Base-by-base conservation (phyloP, 1,284 basidiomycete species). In the Cerrena zonata region DNA sequence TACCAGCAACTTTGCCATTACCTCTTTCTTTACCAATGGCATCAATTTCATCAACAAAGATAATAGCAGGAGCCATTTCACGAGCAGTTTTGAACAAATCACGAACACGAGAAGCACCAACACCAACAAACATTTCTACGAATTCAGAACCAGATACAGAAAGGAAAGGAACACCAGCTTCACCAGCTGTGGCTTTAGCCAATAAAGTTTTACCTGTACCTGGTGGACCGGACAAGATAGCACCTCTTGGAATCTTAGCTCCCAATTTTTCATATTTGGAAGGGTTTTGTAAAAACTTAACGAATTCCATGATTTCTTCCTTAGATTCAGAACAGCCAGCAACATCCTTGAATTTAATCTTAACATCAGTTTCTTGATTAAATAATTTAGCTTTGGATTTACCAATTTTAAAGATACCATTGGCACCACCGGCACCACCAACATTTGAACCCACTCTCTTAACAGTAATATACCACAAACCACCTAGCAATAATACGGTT, bases 271-370 rank as follows among this genome's bases (percentile, higher is more conserved):
- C 91, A 72, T 98, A 99, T 68, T 89, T 89, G 43, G 83, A 73
- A 5, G 95, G 95, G 59, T 98, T 91, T 76, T 98, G 98, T 65
- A 99, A 78, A 77, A 99, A 99, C 63, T 94, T 95, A 67, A 99
- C 96, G 65, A 99, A 99, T 69, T 99, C 95, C 92, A 98, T 97
- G 62, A 99, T 96, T 75, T 99, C 95, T 74, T 96, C 91, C 77
- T 99, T 99, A 50, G 94, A 96, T 72, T 99, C 95, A 72, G 99
- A 94, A 94, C 98, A 98, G 42, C 95, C 95, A 24, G 95, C 95
- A 21, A 99, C 92, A 66, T 99, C 92, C 70, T 84, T 85, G 75
- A 99, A 99, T 65, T 91, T 91, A 60, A 90, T 86, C 65, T 86
- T 90, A 63, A 99, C 88, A 52, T 95, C 91, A 38, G 89, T 93